Evolutionary conservation across 768 basidiomycete species (phyloP), one percentile per base, ranked within the genome.

Genomic region (Daedalea quercina): DNA sequence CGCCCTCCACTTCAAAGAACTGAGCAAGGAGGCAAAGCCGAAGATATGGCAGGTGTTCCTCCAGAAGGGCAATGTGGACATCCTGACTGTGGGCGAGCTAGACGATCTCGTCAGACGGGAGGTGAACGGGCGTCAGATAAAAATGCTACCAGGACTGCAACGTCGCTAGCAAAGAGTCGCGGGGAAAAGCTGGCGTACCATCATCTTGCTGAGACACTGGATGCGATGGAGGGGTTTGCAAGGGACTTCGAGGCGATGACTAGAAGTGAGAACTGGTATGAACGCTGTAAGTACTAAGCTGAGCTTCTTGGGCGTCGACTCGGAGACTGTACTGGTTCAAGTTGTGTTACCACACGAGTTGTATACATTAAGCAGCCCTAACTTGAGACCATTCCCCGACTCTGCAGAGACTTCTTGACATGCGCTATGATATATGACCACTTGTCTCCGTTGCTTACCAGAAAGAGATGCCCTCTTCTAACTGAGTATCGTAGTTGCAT

Each of bases 71-170:
- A 40, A 40, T 12, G 51, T 59, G 2, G 57, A 50, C 1, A 59
- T 80, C 34, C 37, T 28, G 61, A 61, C 50, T 61, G 56, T 19
- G 53, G 68, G 67, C 2, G 62, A 65, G 2, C 68, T 81, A 37
- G 65, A 55, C 25, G 62, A 67, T 50, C 70, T 85, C 11, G 77
- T 79, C 1, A 65, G 63, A 56, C 70, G 77, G 48, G 69, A 76
- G 20, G 70, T 85, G 54, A 85, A 85, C 58, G 84, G 83, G 4
- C 60, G 82, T 41, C 80, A 84, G 68, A 84, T 85, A 86, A 84
- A 76, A 86, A 86, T 57, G 80, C 79, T 1, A 78, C 77, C 17
- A 68, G 80, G 52, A 85, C 82, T 2, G 84, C 83, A 33, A 75
- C 76, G 49, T 80, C 80, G 47, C 69, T 85, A 28, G 82, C 83